Base-by-base conservation (phyloP, 371 early-diverging fungal species). In the Zopfochytrium polystomum region DNA sequence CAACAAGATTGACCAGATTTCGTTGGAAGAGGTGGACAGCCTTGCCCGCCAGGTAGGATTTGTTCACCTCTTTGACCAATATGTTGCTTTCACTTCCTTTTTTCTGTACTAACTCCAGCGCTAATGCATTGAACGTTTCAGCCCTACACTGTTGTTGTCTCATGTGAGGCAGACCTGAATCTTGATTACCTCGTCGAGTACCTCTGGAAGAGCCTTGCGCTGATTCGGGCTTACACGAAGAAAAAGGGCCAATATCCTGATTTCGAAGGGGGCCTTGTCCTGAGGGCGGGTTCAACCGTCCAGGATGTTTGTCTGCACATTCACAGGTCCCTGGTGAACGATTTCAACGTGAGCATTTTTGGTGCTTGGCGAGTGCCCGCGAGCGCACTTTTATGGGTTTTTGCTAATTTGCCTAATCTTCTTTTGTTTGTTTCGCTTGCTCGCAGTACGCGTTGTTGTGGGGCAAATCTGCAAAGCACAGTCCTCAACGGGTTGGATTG, bases 1-100 rank as follows among this genome's bases (percentile, higher is more conserved):
- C 60, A 99, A 99, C 86, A 99, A 99, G 84, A 92, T 99, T 55
- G 99, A 99, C 75, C 65, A 70, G 53, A 92, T 99, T 52, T 88
- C 92, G 25, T 85, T 98, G 65, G 98, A 99, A 76, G 97, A 98
- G 74, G 85, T 99, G 7, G 93, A 98, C 68, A 71, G 84, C 65
- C 77, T 97, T 55, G 95, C 97, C 23, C 84, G 78, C 18, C 58
- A 81, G 65, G 78, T 80, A 47, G 22, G 33, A n/a, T 50, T 44
- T 47, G 1, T 15, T 35, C 42, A 13, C 6, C 0, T 1, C 48
- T 1, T 30, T 18, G 9, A n/a, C 20, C n/a, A 34, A 35, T 49
- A 46, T 58, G 26, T 58, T 73, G 9, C 72, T 74, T 49, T 72
- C 76, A 52, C 22, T 15, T 26, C 23, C 25, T 50, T 64, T 62